Conservation (phyloP, 768 basidiomycete species). For the Dentipellis sp. region DNA sequence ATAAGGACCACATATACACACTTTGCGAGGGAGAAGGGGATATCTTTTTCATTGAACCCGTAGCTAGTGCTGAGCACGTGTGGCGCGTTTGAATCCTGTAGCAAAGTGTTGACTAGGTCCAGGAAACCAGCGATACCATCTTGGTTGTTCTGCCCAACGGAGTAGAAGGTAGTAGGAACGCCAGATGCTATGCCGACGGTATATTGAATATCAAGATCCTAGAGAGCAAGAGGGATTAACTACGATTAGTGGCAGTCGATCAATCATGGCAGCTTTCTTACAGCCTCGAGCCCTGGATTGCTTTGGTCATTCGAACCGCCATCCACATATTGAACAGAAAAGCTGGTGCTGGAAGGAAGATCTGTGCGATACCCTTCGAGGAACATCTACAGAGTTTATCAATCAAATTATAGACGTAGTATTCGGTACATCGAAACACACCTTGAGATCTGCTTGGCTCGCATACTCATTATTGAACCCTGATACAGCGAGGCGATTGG, state of each 20-base stretch:
- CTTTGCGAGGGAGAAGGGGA: neutral
- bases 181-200: slow-evolving; percentile 15
- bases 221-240: neutral
- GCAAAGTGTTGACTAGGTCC: slow-evolving; percentile 16
- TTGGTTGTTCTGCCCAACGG: slow-evolving; percentile 12
- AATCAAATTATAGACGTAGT: neutral
- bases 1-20: neutral
- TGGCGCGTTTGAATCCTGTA: slow-evolving; percentile 8
- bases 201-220: slow-evolving; percentile 19
- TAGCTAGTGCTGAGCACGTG: slow-evolving; percentile 16
- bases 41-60: slow-evolving; percentile 10
- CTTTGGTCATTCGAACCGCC: slow-evolving; percentile 7
- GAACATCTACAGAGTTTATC: neutral
- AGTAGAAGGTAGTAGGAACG: slow-evolving; percentile 16
- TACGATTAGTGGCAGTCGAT: neutral
- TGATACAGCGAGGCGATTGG: slow-evolving; percentile 21
- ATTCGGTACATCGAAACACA: neutral
- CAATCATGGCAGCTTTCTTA: neutral
- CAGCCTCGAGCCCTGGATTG: slow-evolving; percentile 2
- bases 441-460: slow-evolving; percentile 20
- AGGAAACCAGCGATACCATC: slow-evolving; percentile 13
- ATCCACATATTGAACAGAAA: slow-evolving; percentile 5
- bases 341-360: neutral
- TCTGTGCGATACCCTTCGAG: slow-evolving; percentile 3
- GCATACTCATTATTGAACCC: slow-evolving; percentile 23